These are phyloP conservation scores for Microsporum ferrugineum DNA, from an alignment of 2,329 filamentous ascomycete species.

Conservation along the genomic window DNA sequence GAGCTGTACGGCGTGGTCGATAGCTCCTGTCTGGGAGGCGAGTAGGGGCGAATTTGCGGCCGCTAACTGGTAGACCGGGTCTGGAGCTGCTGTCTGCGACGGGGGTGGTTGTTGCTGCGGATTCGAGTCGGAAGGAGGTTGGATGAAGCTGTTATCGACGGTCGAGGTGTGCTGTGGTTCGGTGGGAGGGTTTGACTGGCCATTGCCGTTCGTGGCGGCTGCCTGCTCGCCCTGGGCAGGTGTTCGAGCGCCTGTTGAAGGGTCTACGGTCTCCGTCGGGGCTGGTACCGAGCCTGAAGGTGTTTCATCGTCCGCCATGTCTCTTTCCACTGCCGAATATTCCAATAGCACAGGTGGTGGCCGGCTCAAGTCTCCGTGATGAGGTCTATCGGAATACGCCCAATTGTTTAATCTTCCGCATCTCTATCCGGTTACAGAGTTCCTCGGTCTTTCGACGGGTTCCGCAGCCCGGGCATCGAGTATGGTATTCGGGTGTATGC, in stretches of 20 bases:
- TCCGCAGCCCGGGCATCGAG: neutral
- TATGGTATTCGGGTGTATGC: neutral
- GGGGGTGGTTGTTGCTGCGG: neutral
- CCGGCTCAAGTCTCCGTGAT: neutral
- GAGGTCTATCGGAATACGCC: neutral
- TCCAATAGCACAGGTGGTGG: neutral
- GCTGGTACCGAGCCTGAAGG: neutral
- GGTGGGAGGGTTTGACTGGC: neutral
- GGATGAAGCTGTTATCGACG: neutral
- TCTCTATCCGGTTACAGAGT: neutral
- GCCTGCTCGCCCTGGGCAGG: neutral
- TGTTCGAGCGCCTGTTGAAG: neutral
- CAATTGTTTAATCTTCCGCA: neutral
- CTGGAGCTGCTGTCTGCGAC: neutral
- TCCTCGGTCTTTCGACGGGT: neutral
- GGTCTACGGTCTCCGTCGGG: neutral
- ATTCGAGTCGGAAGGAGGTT: neutral
- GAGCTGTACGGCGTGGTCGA: conserved; percentile 21
- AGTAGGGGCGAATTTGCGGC: neutral
- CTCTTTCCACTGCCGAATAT: neutral
- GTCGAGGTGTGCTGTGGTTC: neutral
- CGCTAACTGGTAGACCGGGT: neutral
- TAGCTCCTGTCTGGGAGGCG: conserved; percentile 22
- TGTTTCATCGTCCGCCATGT: neutral
- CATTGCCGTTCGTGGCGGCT: neutral